Percentiles rank a stretch among this genome's conserved stretches.
Conservation (phyloP, 331 rosid species). For the Malus hybrid region DNA sequence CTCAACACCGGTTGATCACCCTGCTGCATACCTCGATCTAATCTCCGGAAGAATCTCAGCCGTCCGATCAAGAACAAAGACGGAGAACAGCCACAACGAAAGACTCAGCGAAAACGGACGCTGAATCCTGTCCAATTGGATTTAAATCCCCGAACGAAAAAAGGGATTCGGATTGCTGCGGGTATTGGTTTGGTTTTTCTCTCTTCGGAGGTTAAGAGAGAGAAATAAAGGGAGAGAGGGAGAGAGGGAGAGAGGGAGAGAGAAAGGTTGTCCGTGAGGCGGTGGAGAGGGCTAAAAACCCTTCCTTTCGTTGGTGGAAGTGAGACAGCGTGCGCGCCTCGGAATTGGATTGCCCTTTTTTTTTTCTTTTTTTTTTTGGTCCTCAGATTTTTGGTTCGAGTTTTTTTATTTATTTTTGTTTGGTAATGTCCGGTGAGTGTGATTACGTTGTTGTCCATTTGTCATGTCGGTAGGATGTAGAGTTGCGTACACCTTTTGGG, state of each 20-base stretch:
- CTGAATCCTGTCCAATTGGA: conserved; percentile 35
- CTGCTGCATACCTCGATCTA: conserved; percentile 93
- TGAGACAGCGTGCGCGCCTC: background rate
- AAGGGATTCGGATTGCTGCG: background rate
- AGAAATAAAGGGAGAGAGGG: conserved; percentile 1
- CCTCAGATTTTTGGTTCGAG: background rate
- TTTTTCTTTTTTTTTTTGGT: background rate
- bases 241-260: conserved; percentile 33
- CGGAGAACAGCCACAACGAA: background rate
- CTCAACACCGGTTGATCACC: conserved; percentile 90
- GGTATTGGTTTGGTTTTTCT: conserved; percentile 29
- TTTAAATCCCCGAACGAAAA: background rate
- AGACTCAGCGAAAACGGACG: conserved; percentile 47
- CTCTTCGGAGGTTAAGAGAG: conserved; percentile 49
- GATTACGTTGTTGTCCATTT: conserved; percentile 9
- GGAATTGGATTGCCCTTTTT: background rate
- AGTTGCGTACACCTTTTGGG: background rate
- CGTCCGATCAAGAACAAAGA: conserved; percentile 5
- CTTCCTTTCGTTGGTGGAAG: conserved; percentile 18
- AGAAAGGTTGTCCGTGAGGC: conserved; percentile 18
- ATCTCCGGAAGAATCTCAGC: conserved; percentile 25
- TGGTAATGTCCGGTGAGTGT: background rate
- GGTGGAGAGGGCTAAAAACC: conserved; percentile 42
- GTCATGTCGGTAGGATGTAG: background rate
- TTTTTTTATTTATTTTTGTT: background rate